Base-by-base conservation (phyloP, 2,329 filamentous ascomycete genomes). In the Stagonosporopsis vannaccii region DNA sequence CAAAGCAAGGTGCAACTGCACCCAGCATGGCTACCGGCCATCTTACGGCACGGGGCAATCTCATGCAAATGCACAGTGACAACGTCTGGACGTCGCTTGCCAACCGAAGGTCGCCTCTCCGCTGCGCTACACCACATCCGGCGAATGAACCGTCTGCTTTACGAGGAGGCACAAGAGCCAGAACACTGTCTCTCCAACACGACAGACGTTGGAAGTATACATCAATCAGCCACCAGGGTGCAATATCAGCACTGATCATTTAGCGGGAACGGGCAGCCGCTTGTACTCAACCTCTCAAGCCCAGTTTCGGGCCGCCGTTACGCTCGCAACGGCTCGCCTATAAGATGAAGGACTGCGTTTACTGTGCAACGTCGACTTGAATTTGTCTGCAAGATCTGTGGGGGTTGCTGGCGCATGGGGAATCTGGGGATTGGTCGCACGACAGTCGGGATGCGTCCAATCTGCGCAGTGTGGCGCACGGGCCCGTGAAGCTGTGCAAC, bases 1-100 rank as follows among this genome's bases (percentile, higher is more conserved):
- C 47, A 56, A 49, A 56, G 39, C 42, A 51, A 33, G 49, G 23
- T 33, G 41, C 40, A 19, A 32, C 12, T 43, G 45, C 37, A 52
- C 17, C 25, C 53, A 30, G 33, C 45, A 22, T 36, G 35, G 28
- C 46, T 4, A 35, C 28, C 22, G 11, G 22, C 46, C 32, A 26
- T 48, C 22, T 45, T 26, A 49, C 48, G 49, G 53, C 53, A 51
- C 48, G 58, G 49, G 48, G 28, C 46, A 32, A 36, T 30, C 35
- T 44, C 40, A 33, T 12, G 37, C 43, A 42, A 44, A 40, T 36
- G 46, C 49, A 45, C 44, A 22, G 32, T 56, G 30, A 46, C 23
- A 47, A 37, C 55, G 44, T 39, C 51, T 55, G 26, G 36, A 35
- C 50, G 58, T 68, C 66, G 66, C 59, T 65, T 68, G 59, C 60